Evolutionary conservation across 2,329 filamentous ascomycete genomes (phyloP).

Genomic region (Verticillium klebahnii): DNA sequence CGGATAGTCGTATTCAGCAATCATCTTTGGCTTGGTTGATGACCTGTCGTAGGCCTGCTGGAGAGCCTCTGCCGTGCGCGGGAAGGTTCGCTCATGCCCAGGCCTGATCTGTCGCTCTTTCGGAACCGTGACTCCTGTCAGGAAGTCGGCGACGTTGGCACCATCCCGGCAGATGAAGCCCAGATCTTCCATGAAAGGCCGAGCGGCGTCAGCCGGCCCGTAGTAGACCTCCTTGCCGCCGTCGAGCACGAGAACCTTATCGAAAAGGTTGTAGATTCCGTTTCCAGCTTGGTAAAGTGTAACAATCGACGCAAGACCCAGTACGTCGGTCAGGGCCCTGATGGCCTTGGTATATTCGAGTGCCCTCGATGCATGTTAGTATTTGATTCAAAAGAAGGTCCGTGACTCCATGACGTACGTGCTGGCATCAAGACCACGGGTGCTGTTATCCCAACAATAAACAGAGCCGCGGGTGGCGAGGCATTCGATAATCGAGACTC

Average conservation of each 20-base stretch:
- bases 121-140: conserved; percentile 62
- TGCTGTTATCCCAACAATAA: conserved; percentile 65
- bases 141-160: conserved; percentile 60
- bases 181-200: conserved; percentile 59
- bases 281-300: conserved; percentile 68
- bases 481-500: conserved; percentile 64
- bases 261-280: conserved; percentile 64
- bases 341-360: conserved; percentile 57
- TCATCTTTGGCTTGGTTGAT: conserved; percentile 43
- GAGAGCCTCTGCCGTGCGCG: conserved; percentile 39
- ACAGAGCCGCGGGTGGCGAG: conserved; percentile 54
- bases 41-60: conserved; percentile 47
- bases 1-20: conserved; percentile 53
- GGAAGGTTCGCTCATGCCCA: conserved; percentile 34
- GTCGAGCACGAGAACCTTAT: conserved; percentile 66
- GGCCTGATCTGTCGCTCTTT: conserved; percentile 60
- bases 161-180: conserved; percentile 60
- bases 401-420: conserved; percentile 31
- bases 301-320: conserved; percentile 56
- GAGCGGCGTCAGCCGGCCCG: conserved; percentile 52
- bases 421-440: conserved; percentile 60
- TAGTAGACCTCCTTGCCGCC: conserved; percentile 63
- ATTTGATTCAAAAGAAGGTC: not conserved
- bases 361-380: conserved; percentile 28
- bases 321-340: conserved; percentile 59